These are phyloP conservation scores for Plasmodium blacklocki DNA, from an alignment of 169 alveolate species.

Conservation along the genomic window DNA sequence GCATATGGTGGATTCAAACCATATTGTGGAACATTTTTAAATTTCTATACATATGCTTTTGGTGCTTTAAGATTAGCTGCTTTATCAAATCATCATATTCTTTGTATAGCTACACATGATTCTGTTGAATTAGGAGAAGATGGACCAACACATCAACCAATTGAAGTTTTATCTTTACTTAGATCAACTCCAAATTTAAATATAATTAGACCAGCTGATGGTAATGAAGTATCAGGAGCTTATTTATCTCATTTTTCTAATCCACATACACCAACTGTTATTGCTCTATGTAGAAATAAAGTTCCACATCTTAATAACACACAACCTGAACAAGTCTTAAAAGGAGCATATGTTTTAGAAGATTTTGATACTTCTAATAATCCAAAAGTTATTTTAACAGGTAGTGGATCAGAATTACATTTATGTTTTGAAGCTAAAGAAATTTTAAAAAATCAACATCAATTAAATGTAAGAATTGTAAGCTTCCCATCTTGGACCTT, in stretches of 20 bases:
- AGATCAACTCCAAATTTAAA: constrained; percentile 80
- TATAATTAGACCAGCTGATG: constrained; percentile 87
- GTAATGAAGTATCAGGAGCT: constrained; percentile 83
- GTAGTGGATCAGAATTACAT: constrained; percentile 84
- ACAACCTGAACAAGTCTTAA: constrained; percentile 77
- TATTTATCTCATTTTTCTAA: constrained; percentile 64
- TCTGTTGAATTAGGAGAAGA: constrained; percentile 88
- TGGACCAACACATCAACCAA: constrained; percentile 90
- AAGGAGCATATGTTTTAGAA: constrained; percentile 85
- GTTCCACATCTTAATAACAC: constrained; percentile 81
- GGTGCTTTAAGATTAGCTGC: constrained; percentile 86
- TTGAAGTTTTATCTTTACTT: constrained; percentile 83
- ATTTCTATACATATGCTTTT: constrained; percentile 85
- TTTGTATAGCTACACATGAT: constrained; percentile 88
- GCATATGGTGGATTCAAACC: constrained; percentile 85
- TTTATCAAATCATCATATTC: constrained; percentile 79
- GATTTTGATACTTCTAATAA: constrained; percentile 72
- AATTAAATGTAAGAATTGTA: constrained; percentile 83
- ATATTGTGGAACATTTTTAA: constrained; percentile 86
- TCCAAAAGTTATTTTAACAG: constrained; percentile 79
- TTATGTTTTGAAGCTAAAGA: constrained; percentile 81
- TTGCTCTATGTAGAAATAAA: constrained; percentile 75
- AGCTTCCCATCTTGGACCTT: constrained; percentile 88
- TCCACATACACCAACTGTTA: constrained; percentile 51
- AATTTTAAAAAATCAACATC: constrained; percentile 68